Evolutionary conservation across 495 filamentous ascomycete species (phyloP).

Genomic region (Aspergillus wentii): DNA sequence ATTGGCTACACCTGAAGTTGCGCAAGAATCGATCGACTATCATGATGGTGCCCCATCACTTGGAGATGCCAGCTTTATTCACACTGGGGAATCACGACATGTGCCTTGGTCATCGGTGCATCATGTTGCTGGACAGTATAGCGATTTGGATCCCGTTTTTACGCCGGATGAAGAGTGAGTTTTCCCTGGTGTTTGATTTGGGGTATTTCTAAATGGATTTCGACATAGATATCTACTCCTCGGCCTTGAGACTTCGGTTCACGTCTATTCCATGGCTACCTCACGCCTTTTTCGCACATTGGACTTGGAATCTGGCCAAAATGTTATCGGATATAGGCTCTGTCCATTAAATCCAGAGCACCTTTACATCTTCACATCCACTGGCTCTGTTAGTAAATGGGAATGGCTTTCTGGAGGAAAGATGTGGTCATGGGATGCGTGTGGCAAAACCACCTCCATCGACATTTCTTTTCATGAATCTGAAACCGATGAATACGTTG

Average conservation of each 20-base stretch:
- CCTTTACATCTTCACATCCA: constrained; percentile 65
- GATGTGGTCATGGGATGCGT: constrained; percentile 41
- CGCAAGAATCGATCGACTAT: background rate
- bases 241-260: constrained; percentile 57
- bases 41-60: background rate
- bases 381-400: constrained; percentile 64
- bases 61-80: background rate
- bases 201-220: constrained; percentile 16
- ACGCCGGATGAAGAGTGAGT: constrained; percentile 75
- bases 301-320: constrained; percentile 25
- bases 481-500: constrained; percentile 8
- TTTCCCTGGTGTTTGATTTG: background rate
- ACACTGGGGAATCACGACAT: background rate
- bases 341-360: constrained; percentile 53
- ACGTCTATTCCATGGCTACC: constrained; percentile 74
- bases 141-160: constrained; percentile 70
- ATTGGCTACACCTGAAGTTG: background rate
- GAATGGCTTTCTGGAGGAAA: constrained; percentile 65
- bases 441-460: constrained; percentile 15
- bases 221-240: constrained; percentile 61
- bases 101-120: constrained; percentile 30
- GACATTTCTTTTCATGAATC: constrained; percentile 11
- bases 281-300: constrained; percentile 70
- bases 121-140: constrained; percentile 29
- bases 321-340: constrained; percentile 49